Percentiles rank a stretch among this genome's conserved stretches.
phyloP scores from a whole-genome alignment of 2,329 filamentous ascomycete species.

The Septoria linicola region DNA sequence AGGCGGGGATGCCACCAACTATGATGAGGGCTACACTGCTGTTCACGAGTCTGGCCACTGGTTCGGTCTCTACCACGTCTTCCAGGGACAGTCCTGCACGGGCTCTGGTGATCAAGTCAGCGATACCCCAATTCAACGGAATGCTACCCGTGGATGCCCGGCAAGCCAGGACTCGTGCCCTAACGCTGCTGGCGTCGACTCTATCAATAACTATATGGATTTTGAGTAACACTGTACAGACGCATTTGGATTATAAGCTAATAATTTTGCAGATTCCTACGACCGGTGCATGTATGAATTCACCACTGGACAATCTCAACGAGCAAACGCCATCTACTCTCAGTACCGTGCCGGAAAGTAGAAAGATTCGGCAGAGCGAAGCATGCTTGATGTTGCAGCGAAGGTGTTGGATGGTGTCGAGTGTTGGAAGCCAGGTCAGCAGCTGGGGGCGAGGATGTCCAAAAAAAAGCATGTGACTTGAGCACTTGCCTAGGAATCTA shows the following conservation, averaged over 20 bases:
- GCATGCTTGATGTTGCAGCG: not conserved
- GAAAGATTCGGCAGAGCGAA: not conserved
- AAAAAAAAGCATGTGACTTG: too few relatives aligned
- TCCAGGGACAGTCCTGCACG: slow-evolving; percentile 44
- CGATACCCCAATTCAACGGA: slow-evolving; percentile 42
- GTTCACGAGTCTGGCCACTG: slow-evolving; percentile 49
- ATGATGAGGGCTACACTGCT: slow-evolving; percentile 46
- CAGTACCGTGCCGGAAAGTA: slow-evolving; percentile 26
- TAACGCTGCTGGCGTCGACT: slow-evolving; percentile 44
- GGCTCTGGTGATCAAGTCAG: slow-evolving; percentile 45
- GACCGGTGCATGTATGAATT: slow-evolving; percentile 29
- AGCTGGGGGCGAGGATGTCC: too few relatives aligned
- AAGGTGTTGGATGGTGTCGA: not conserved
- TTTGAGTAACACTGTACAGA: too few relatives aligned
- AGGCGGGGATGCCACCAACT: slow-evolving; percentile 47
- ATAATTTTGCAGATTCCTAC: too few relatives aligned
- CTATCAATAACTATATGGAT: slow-evolving; percentile 56
- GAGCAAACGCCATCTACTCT: slow-evolving; percentile 23
- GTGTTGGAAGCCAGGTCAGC: too few relatives aligned
- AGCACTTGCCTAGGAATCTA: too few relatives aligned
- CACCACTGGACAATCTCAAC: slow-evolving; percentile 24
- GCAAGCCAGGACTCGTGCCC: slow-evolving; percentile 50
- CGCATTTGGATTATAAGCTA: too few relatives aligned
- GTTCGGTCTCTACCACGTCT: slow-evolving; percentile 47
- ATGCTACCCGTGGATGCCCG: slow-evolving; percentile 53